phyloP scores from a whole-genome alignment of 495 filamentous ascomycete species.

The Penicillium paxilli region DNA sequence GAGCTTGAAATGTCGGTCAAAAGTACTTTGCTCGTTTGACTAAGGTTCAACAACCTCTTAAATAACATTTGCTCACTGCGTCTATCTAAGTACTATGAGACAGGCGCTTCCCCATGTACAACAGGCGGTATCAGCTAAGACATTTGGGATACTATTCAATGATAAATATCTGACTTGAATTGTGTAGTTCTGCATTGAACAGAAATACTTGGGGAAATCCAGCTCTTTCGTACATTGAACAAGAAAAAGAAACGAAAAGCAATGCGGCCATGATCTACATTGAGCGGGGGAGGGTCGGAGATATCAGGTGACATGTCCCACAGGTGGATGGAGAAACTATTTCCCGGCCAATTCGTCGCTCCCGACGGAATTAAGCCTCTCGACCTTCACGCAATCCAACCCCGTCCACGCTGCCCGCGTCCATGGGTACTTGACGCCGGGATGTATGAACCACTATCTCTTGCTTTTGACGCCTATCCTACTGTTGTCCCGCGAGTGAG shows the following conservation, averaged over 20 bases:
- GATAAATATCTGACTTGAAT: too few relatives aligned
- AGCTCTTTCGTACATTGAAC: too few relatives aligned
- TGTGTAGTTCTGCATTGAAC: slow-evolving; percentile 6
- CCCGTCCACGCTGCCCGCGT: slow-evolving; percentile 27
- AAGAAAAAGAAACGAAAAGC: neutral
- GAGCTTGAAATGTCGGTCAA: too few relatives aligned
- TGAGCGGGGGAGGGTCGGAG: neutral
- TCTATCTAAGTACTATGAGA: too few relatives aligned
- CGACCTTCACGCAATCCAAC: slow-evolving; percentile 6
- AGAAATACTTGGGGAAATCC: too few relatives aligned
- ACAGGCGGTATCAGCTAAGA: neutral
- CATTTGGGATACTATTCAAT: too few relatives aligned
- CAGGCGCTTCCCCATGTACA: too few relatives aligned
- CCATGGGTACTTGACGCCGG: slow-evolving; percentile 44
- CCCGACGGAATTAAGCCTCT: neutral
- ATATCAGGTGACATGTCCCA: slow-evolving; percentile 5
- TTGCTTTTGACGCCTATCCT: slow-evolving; percentile 50
- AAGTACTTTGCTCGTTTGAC: too few relatives aligned
- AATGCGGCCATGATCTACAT: neutral
- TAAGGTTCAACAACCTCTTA: too few relatives aligned
- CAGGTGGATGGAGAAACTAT: neutral
- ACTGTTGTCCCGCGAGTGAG: slow-evolving; percentile 48
- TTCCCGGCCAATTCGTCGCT: neutral
- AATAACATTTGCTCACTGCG: too few relatives aligned
- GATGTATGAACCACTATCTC: slow-evolving; percentile 51